These are phyloP conservation scores for Oxytropis ochrocephala DNA, from an alignment of 306 rosid species.

Conservation along the genomic window DNA sequence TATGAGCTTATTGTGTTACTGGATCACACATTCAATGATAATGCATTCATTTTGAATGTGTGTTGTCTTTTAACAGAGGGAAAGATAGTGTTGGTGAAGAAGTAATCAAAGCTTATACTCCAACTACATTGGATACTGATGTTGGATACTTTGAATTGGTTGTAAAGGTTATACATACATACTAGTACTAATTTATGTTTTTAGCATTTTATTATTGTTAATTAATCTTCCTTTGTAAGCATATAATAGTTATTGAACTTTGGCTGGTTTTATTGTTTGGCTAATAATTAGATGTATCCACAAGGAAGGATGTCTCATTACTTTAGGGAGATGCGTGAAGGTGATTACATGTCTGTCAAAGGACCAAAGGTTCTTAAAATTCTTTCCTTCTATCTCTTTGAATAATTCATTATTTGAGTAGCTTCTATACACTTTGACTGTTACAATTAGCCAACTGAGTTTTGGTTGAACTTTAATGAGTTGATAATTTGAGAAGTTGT, in stretches of 20 bases:
- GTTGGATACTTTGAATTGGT: constrained; percentile 80
- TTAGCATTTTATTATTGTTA: not conserved
- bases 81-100: constrained; percentile 72
- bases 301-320: constrained; percentile 97
- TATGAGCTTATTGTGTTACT: not conserved
- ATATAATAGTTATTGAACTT: not conserved
- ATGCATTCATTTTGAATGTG: not conserved
- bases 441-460: not conserved
- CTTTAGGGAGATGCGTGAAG: constrained; percentile 69
- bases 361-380: constrained; percentile 76
- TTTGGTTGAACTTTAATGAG: not conserved
- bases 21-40: not conserved
- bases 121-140: constrained; percentile 86
- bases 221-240: not conserved
- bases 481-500: not conserved
- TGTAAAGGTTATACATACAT: constrained; percentile 52
- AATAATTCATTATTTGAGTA: not conserved
- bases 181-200: not conserved
- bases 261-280: not conserved
- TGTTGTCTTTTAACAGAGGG: constrained; percentile 45
- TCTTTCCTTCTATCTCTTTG: not conserved
- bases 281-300: constrained; percentile 69
- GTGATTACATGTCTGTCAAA: constrained; percentile 67
- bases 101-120: constrained; percentile 75
- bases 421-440: not conserved